These are phyloP conservation scores for Biscutella laevigata DNA, from an alignment of 441 rosid genomes.

Conservation along the genomic window DNA sequence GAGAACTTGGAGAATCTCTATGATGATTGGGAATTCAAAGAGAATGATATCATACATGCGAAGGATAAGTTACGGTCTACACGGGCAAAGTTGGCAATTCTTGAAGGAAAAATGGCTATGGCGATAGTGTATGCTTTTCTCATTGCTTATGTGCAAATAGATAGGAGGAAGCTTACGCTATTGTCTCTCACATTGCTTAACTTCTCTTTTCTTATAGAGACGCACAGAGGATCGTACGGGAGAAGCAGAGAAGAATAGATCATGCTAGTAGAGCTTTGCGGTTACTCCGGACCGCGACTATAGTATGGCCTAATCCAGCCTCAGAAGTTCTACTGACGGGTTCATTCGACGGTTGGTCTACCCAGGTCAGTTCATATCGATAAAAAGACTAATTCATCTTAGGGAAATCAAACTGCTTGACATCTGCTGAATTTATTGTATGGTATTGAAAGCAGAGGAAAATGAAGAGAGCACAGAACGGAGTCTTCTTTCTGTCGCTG, in stretches of 20 bases:
- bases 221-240: constrained; percentile 54
- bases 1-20: constrained; percentile 39
- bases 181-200: background rate
- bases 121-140: constrained; percentile 45
- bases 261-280: constrained; percentile 52
- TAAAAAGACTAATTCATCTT: background rate
- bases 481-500: constrained; percentile 51
- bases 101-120: constrained; percentile 83
- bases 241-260: constrained; percentile 61
- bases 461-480: constrained; percentile 64
- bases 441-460: constrained; percentile 46
- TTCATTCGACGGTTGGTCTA: constrained; percentile 81
- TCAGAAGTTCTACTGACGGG: constrained; percentile 72
- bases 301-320: constrained; percentile 78
- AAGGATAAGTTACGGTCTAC: constrained; percentile 54
- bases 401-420: background rate
- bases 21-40: constrained; percentile 80
- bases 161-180: background rate
- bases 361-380: constrained; percentile 44
- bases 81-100: constrained; percentile 64
- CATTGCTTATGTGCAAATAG: background rate
- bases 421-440: background rate
- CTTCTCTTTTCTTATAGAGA: constrained; percentile 37
- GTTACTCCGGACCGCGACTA: constrained; percentile 52
- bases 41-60: constrained; percentile 62